Evolutionary conservation across 2,329 filamentous ascomycete genomes (phyloP), one percentile per base, ranked within the genome.

Genomic region (Madurella mycetomatis): DNA sequence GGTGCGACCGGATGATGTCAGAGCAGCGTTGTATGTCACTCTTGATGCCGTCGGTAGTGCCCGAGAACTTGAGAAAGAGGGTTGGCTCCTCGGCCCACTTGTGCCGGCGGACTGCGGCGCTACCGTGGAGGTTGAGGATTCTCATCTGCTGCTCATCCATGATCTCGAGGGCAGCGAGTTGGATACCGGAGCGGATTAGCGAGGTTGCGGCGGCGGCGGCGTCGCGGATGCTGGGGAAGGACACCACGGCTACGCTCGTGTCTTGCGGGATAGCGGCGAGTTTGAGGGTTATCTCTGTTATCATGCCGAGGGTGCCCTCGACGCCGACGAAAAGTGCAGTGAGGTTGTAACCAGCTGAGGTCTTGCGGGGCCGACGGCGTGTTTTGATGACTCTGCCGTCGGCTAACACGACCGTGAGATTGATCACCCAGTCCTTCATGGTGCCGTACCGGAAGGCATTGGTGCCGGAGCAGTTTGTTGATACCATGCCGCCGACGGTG

Each of bases 391-490:
- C 69, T 17, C 50, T 90, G 18, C 90, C 89, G 68, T 94, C 89
- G 1, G 89, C 87, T 49, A 95, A 77, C 1, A 95, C 89, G 2
- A 94, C 86, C 0, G 89, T 94, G 47, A 95, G 73, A 48, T 83
- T 87, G 9, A 92, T 72, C 1, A 94, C 89, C 88, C 89, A 95
- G 67, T 95, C 90, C 51, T 87, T 83, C 89, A 94, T 94, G 0
- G 89, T 94, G 49, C 89, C 90, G 66, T 94, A 94, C 47, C 88
- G 79, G 68, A 90, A 90, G 3, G 89, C 83, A 67, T 95, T 94
- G 2, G 89, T 94, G 47, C 90, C 90, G 56, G 76, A 79, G 66
- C 76, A 79, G 46, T 76, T 76, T 11, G 86, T 88, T 1, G 83
- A 84, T 4, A 89, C 81, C 85, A 88, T 89, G 17, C 90, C 90